phyloP scores from a whole-genome alignment of 805 yeast species.

The Candida succiphila region DNA sequence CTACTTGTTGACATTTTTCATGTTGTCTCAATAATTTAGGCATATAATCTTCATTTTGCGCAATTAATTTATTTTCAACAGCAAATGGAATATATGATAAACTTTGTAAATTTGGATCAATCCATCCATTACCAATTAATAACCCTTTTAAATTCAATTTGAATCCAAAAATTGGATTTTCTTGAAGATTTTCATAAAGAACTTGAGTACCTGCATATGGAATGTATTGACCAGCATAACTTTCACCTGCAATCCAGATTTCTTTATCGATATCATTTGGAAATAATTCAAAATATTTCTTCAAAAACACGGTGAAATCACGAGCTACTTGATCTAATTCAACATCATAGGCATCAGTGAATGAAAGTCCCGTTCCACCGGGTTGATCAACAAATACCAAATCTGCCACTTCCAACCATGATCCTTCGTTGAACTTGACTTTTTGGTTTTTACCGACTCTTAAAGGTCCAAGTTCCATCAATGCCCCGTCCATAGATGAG shows the following conservation, averaged over 20 bases:
- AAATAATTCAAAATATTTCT: constrained; percentile 56
- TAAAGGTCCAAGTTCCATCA: constrained; percentile 88
- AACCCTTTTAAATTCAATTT: constrained; percentile 48
- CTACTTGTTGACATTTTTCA: constrained; percentile 49
- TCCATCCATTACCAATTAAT: constrained; percentile 90
- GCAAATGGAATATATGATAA: constrained; percentile 71
- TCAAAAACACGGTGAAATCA: constrained; percentile 58
- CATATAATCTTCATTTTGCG: constrained; percentile 28
- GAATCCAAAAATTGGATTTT: constrained; percentile 9
- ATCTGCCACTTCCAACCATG: constrained; percentile 79
- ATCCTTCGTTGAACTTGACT: constrained; percentile 52
- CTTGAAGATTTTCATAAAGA: constrained; percentile 30
- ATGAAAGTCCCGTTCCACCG: constrained; percentile 85
- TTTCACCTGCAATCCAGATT: constrained; percentile 82
- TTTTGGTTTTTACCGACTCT: constrained; percentile 35
- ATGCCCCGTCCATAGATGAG: constrained; percentile 94
- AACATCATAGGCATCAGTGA: constrained; percentile 40
- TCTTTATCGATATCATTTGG: constrained; percentile 62
- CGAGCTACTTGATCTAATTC: constrained; percentile 48
- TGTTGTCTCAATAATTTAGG: constrained; percentile 35
- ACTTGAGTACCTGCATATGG: constrained; percentile 75
- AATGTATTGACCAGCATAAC: constrained; percentile 94
- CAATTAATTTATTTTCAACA: constrained; percentile 45
- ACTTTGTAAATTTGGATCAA: constrained; percentile 80
- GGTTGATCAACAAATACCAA: constrained; percentile 91